Base-by-base conservation (phyloP, 2,329 filamentous ascomycete species). In the Dactylonectria macrodidyma region DNA sequence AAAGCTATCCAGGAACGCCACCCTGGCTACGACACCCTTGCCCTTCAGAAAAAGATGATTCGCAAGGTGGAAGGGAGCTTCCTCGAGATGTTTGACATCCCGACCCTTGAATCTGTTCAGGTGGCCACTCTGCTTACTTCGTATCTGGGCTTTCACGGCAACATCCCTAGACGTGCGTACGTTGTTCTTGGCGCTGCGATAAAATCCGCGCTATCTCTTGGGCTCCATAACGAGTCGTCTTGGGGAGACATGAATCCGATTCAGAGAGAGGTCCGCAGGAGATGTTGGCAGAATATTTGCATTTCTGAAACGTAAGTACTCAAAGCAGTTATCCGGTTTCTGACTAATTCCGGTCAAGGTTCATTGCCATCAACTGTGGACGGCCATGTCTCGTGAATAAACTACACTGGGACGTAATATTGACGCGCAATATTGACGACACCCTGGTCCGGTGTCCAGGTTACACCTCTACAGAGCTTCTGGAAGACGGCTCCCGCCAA, bases 311-410 rank as follows among this genome's bases (percentile, higher is more conserved):
- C 41, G 41, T 44, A 44, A 7, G 41, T 7, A n/a, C n/a, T 8
- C 41, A 14, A n/a, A n/a, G 14, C 1, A 10, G 6, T 8, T 8
- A 14, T n/a, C 4, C 3, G 14, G 1, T 1, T 5, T 8, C n/a
- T n/a, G 16, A 3, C 41, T 44, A 44, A 44, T 9, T 44, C 8
- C 14, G 16, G 5, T 8, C 1, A 8, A 44, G 41, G 14, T 44
- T 44, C 41, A 44, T 44, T 44, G 41, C 41, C 16, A n/a, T 44
- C 16, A 19, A 44, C n/a, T 44, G 41, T n/a, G 41, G 41, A n/a
- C 16, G 41, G 8, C 14, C 41, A 8, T 44, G 14, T 8, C 16
- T 44, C 14, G n/a, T 44, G 14, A 44, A 44, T 5, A 8, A n/a
- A 44, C 7, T n/a, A n/a, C 16, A 44, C 16, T 44, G 41, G 41